phyloP scores from a whole-genome alignment of 768 basidiomycete species.

The Psilocybe cyanescens region DNA sequence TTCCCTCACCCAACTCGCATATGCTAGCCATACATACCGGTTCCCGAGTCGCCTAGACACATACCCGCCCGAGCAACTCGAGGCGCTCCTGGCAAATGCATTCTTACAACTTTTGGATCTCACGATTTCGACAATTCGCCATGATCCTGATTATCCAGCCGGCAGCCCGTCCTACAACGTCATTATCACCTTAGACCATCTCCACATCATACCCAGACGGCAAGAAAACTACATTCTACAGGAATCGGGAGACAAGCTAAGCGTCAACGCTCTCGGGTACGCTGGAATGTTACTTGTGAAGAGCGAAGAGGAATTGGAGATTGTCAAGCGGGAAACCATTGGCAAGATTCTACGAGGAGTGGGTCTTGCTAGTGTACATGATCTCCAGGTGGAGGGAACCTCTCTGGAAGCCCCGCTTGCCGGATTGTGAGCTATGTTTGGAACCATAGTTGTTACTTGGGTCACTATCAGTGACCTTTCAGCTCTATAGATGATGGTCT shows the following conservation, averaged over 20 bases:
- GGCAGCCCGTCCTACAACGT: conserved; percentile 84
- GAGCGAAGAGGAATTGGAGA: conserved; percentile 75
- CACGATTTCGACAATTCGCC: conserved; percentile 71
- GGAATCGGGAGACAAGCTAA: conserved; percentile 59
- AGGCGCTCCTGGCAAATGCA: conserved; percentile 53
- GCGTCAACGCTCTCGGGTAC: conserved; percentile 88
- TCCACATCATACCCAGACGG: conserved; percentile 84
- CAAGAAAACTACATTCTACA: conserved; percentile 59
- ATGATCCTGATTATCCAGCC: conserved; percentile 61
- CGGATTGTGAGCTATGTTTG: background rate
- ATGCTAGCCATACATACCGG: conserved; percentile 81
- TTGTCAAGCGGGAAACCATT: conserved; percentile 65
- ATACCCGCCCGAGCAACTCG: conserved; percentile 47
- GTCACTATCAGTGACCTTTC: background rate
- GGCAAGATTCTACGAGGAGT: conserved; percentile 66
- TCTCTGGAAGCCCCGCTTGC: conserved; percentile 21
- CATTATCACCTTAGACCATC: conserved; percentile 78
- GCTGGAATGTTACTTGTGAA: conserved; percentile 90
- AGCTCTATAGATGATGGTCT: background rate
- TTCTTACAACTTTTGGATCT: conserved; percentile 82
- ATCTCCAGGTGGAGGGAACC: conserved; percentile 59
- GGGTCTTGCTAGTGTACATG: conserved; percentile 69
- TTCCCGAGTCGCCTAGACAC: conserved; percentile 47
- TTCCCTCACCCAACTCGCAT: conserved; percentile 66
- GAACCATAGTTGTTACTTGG: background rate